phyloP scores from a whole-genome alignment of 23 red algal species.

The Gracilaria gracilis region DNA sequence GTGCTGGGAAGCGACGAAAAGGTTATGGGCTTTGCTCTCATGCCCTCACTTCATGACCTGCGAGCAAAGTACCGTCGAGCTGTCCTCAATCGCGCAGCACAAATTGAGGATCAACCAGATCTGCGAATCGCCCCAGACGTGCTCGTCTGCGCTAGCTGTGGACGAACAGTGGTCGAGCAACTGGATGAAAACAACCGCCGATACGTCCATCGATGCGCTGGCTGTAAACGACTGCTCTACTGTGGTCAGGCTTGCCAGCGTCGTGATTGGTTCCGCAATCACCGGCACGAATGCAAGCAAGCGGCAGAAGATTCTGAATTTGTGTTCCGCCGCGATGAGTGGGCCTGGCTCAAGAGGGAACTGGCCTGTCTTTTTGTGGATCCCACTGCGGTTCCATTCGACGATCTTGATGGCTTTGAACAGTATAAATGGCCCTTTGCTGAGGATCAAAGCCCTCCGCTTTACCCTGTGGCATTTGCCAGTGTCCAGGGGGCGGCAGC shows the following conservation, averaged over 20 bases:
- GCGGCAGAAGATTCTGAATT: conserved; percentile 26
- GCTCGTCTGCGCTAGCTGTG: conserved; percentile 58
- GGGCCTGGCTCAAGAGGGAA: conserved; percentile 71
- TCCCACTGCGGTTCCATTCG: conserved; percentile 80
- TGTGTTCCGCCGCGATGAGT: conserved; percentile 54
- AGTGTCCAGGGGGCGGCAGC: conserved; percentile 21
- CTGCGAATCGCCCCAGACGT: conserved; percentile 27
- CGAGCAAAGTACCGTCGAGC: conserved; percentile 58
- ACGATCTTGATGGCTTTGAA: conserved; percentile 79
- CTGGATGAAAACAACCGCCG: not conserved
- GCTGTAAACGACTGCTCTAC: conserved; percentile 57
- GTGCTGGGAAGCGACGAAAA: conserved; percentile 54
- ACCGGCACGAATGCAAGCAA: conserved; percentile 44
- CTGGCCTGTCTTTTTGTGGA: conserved; percentile 73
- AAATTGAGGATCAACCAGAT: not conserved
- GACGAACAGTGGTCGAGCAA: conserved; percentile 32
- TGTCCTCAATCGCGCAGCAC: not conserved
- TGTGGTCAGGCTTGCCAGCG: conserved; percentile 62
- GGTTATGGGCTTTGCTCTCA: conserved; percentile 55
- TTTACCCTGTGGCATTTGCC: conserved; percentile 71
- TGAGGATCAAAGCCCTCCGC: not conserved
- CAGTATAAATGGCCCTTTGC: conserved; percentile 41
- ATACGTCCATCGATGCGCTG: conserved; percentile 43
- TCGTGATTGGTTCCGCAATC: conserved; percentile 48
- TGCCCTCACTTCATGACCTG: conserved; percentile 50